phyloP scores from a whole-genome alignment of 176 grass and related monocot genomes.

The Alloteropsis semialata region DNA sequence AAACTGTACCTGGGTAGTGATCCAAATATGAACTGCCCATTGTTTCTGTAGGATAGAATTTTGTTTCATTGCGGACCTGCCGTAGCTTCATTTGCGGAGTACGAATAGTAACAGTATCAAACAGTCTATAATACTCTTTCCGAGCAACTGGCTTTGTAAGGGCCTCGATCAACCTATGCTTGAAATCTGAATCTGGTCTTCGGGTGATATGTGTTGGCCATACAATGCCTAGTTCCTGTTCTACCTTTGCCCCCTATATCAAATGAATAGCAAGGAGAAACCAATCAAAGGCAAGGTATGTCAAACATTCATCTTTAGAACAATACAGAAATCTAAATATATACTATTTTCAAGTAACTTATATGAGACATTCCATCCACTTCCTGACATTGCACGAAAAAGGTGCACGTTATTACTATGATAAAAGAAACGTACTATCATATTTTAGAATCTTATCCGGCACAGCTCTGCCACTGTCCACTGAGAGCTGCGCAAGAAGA shows the following conservation, averaged over 20 bases:
- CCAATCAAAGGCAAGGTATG: background rate
- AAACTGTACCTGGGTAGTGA: conserved; percentile 58
- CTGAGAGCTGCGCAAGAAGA: background rate
- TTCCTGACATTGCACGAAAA: background rate
- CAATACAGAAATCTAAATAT: background rate
- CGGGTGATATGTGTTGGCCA: conserved; percentile 48
- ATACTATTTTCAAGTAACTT: background rate
- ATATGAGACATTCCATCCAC: background rate
- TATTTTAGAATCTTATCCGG: background rate
- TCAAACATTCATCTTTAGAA: background rate
- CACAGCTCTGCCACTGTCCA: background rate
- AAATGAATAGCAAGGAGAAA: background rate
- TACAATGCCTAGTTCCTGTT: conserved; percentile 26
- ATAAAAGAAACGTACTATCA: background rate
- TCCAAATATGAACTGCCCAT: conserved; percentile 65
- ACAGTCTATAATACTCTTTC: conserved; percentile 48
- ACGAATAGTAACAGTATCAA: conserved; percentile 20
- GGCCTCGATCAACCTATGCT: conserved; percentile 43
- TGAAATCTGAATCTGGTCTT: conserved; percentile 63
- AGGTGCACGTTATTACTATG: background rate
- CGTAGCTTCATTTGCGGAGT: conserved; percentile 39
- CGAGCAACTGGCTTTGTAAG: conserved; percentile 43
- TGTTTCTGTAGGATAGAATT: conserved; percentile 35
- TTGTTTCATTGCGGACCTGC: conserved; percentile 38
- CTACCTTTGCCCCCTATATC: background rate